Conservation (phyloP, 495 filamentous ascomycete species). For the Mytilinidion resinicola region DNA sequence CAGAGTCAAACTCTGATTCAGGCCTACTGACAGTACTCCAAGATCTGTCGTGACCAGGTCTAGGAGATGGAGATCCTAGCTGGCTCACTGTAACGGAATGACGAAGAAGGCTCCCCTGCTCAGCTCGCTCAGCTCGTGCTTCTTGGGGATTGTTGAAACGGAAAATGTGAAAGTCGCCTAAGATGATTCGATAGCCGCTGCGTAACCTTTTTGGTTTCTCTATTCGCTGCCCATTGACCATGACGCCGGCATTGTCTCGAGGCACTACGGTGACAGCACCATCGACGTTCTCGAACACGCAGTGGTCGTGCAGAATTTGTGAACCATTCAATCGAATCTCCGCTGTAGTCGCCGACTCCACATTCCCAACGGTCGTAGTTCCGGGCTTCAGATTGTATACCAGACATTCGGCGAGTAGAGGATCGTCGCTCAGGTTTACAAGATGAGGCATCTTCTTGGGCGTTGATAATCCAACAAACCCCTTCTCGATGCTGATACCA, state of each 20-base stretch:
- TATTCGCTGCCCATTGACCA: conserved; percentile 93
- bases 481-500: conserved; percentile 98
- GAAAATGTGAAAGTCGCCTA: conserved; percentile 99
- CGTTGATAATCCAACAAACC: conserved; percentile 89
- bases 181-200: conserved; percentile 89
- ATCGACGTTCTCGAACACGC: conserved; percentile 86
- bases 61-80: conserved; percentile 60
- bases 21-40: conserved; percentile 58
- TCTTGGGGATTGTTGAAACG: conserved; percentile 98
- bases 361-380: conserved; percentile 85
- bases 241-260: conserved; percentile 82
- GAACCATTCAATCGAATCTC: conserved; percentile 94
- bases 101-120: conserved; percentile 71
- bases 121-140: conserved; percentile 84
- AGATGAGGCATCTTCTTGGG: conserved; percentile 99
- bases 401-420: conserved; percentile 88
- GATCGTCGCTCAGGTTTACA: conserved; percentile 96
- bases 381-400: conserved; percentile 98
- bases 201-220: conserved; percentile 74
- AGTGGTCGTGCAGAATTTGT: conserved; percentile 86
- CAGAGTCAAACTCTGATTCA: conserved; percentile 61
- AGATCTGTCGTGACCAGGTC: conserved; percentile 65
- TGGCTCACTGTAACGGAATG: conserved; percentile 83
- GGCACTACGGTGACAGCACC: conserved; percentile 86
- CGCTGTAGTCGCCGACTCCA: conserved; percentile 68